Conservation (phyloP, 495 filamentous ascomycete genomes). For the Daldinia bambusicola region DNA sequence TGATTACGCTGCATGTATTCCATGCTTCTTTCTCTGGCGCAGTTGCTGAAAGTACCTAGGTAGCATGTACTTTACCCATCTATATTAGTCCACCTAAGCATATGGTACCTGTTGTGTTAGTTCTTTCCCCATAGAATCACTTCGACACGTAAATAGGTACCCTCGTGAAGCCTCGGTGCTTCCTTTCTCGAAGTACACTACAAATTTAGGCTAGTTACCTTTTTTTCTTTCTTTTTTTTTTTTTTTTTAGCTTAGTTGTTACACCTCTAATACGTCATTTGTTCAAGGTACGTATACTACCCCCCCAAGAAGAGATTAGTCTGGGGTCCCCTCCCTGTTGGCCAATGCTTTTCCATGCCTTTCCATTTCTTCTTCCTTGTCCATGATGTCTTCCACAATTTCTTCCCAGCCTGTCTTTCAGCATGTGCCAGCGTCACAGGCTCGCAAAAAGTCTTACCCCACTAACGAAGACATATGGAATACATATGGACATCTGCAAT, state of each 20-base stretch:
- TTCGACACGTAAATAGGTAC: conserved; percentile 16
- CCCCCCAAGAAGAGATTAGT: neutral
- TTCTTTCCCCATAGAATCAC: conserved; percentile 9
- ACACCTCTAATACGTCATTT: conserved; percentile 33
- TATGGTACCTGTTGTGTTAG: neutral
- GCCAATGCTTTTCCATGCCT: conserved; percentile 36
- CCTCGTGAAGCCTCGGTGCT: conserved; percentile 8
- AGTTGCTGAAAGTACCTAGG: too few species aligned
- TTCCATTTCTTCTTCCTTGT: conserved; percentile 36
- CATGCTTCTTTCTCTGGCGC: conserved; percentile 12
- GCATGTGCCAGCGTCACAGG: conserved; percentile 46
- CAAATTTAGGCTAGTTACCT: conserved; percentile 33
- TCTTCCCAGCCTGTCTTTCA: conserved; percentile 42
- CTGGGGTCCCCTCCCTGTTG: neutral
- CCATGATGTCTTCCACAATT: conserved; percentile 27
- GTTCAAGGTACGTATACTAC: conserved; percentile 27
- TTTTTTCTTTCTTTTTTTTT: neutral
- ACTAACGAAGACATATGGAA: conserved; percentile 18
- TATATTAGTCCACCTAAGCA: too few species aligned
- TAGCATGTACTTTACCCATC: too few species aligned
- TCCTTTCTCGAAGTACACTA: conserved; percentile 18
- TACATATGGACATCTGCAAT: conserved; percentile 17
- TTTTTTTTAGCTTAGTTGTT: conserved; percentile 28
- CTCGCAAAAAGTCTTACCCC: conserved; percentile 32
- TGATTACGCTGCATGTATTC: neutral